Percentiles rank a stretch among this genome's conserved stretches.
Conservation (phyloP, 768 basidiomycete genomes). For the Lentinula boryana region DNA sequence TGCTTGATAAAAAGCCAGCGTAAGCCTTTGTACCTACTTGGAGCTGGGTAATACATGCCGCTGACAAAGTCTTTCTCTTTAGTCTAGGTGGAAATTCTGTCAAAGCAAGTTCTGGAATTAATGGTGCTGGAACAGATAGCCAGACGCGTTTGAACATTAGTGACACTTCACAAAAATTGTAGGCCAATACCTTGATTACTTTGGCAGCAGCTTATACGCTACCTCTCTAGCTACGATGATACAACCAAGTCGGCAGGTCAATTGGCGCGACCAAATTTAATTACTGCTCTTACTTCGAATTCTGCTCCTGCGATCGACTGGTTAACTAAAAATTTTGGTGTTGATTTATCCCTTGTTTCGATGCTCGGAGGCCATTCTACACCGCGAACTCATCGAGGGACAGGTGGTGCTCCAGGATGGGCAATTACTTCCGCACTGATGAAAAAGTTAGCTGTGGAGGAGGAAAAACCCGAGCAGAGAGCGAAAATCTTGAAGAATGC, state of each 20-base stretch:
- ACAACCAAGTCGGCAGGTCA: slow-evolving; percentile 15
- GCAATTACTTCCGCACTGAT: slow-evolving; percentile 19
- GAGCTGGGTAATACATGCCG: neutral
- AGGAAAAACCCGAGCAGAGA: neutral
- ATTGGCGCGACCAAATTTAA: slow-evolving; percentile 16
- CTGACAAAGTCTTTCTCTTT: neutral
- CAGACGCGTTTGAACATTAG: slow-evolving; percentile 14
- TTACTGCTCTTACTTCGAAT: slow-evolving; percentile 18
- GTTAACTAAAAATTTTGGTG: slow-evolving; percentile 15
- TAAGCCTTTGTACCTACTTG: slow-evolving; percentile 4
- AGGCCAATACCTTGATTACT: neutral
- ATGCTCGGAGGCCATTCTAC: slow-evolving; percentile 1
- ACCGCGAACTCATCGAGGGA: slow-evolving; percentile 4
- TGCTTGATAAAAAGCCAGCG: slow-evolving; percentile 45
- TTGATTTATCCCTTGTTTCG: slow-evolving; percentile 21
- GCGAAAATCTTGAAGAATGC: slow-evolving; percentile 17
- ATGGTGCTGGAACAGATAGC: slow-evolving; percentile 17
- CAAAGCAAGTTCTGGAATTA: slow-evolving; percentile 24
- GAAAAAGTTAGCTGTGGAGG: slow-evolving; percentile 14
- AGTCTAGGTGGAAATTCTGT: slow-evolving; percentile 10
- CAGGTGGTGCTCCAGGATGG: slow-evolving; percentile 18
- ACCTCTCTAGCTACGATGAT: slow-evolving; percentile 10
- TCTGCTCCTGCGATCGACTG: slow-evolving; percentile 19
- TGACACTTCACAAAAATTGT: slow-evolving; percentile 16
- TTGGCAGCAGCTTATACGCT: neutral